A percentile compares a stretch with the other conserved stretches of the same genome.
These are phyloP conservation scores for Chalaropsis ovoidea DNA, from an alignment of 2,329 filamentous ascomycete genomes.

Conservation along the genomic window DNA sequence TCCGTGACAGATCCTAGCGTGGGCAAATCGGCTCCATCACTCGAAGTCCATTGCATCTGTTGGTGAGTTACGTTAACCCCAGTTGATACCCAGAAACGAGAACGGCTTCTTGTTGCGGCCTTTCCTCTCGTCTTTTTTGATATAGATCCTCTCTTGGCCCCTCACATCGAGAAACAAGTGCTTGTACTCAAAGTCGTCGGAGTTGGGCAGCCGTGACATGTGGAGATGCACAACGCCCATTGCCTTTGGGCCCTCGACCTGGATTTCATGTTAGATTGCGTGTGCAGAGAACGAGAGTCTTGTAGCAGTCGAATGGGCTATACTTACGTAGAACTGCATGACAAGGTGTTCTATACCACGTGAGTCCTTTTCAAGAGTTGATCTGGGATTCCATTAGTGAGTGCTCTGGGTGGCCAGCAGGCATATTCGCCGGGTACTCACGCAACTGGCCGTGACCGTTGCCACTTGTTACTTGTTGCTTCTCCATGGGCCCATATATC, in stretches of 20 bases:
- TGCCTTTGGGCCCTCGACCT: slow-evolving; percentile 68
- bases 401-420: background rate
- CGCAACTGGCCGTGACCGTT: slow-evolving; percentile 52
- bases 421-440: slow-evolving; percentile 31
- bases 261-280: slow-evolving; percentile 25
- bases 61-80: slow-evolving; percentile 34
- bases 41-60: background rate
- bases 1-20: too few relatives aligned
- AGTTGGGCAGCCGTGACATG: slow-evolving; percentile 57
- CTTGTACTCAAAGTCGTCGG: slow-evolving; percentile 64
- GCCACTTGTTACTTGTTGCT: slow-evolving; percentile 71
- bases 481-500: slow-evolving; percentile 77
- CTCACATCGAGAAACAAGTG: slow-evolving; percentile 71
- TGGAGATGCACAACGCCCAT: slow-evolving; percentile 67
- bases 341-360: slow-evolving; percentile 51
- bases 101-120: slow-evolving; percentile 35
- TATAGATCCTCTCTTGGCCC: slow-evolving; percentile 55
- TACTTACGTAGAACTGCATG: slow-evolving; percentile 71
- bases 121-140: slow-evolving; percentile 47
- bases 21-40: background rate
- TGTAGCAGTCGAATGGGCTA: slow-evolving; percentile 15
- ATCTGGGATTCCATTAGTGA: slow-evolving; percentile 17
- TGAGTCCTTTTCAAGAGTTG: slow-evolving; percentile 23
- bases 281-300: too few relatives aligned
- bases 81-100: slow-evolving; percentile 54